Evolutionary conservation across 1,284 basidiomycete species (phyloP), one percentile per base, ranked within the genome.

Genomic region (Leccinum pachyderme): DNA sequence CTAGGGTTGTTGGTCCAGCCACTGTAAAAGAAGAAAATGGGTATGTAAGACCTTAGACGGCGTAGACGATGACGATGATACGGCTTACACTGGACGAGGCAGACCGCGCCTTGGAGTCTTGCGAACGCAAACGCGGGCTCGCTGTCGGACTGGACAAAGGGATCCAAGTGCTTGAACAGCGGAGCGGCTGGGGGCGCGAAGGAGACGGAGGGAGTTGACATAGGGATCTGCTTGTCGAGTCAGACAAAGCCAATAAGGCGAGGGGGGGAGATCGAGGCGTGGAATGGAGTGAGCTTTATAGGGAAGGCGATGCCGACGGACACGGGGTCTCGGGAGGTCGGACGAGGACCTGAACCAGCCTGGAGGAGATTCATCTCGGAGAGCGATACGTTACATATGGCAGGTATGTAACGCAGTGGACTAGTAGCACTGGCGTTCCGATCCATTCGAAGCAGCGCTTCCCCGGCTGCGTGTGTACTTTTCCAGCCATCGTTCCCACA

Each of bases 31-130:
- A 18, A 27, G 45, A 28, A 46, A 8, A 9, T 46, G 9, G n/a
- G 45, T 28, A 24, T 18, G 18, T 18, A 18, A 18, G 18, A 18
- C 18, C 18, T 18, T 18, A 27, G 25, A 27, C 15, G 7, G 15
- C 27, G 6, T 44, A 24, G 13, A 44, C 24, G 5, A 44, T 25
- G 12, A 15, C 7, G 43, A n/a, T 18, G 46, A 25, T 18, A 1
- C 7, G 33, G 12, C 74, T 25, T 57, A 81, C 81, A 67, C 72
- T 81, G 79, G 49, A 82, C 74, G 48, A 82, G 74, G 67, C 70
- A 75, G 7, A 82, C 64, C 47, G 76, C 69, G 39, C 72, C 73
- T 35, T 75, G 71, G 11, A 82, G 65, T 31, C 70, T 72, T 18
- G 80, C 80, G 61, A 82, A 80, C 5, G 79, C 80, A 57, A 82